phyloP scores from a whole-genome alignment of 2,329 filamentous ascomycete genomes.

The Pseudopyricularia cyperi region DNA sequence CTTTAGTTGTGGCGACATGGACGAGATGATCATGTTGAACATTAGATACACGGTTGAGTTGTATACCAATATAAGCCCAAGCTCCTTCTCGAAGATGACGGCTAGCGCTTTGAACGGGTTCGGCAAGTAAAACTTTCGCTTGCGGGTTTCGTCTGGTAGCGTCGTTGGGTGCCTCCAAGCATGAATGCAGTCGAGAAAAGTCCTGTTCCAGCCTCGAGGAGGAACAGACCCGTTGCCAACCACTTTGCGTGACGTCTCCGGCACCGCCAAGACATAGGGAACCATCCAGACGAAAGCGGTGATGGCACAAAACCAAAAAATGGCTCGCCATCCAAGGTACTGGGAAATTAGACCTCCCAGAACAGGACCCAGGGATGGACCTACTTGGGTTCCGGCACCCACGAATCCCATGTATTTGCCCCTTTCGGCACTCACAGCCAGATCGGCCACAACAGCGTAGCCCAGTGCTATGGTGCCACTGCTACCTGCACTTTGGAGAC shows the following conservation, averaged over 20 bases:
- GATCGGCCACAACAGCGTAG: constrained; percentile 59
- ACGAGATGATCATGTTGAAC: constrained; percentile 40
- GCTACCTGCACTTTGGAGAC: constrained; percentile 50
- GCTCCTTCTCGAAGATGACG: constrained; percentile 44
- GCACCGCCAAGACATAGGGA: constrained; percentile 41
- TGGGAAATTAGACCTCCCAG: constrained; percentile 51
- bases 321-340: constrained; percentile 52
- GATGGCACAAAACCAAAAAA: constrained; percentile 59
- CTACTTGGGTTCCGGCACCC: constrained; percentile 43
- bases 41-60: constrained; percentile 41
- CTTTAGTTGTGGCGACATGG: constrained; percentile 36
- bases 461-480: constrained; percentile 59
- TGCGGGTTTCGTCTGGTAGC: constrained; percentile 18
- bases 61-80: constrained; percentile 38
- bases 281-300: constrained; percentile 35
- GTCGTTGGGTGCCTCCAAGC: constrained; percentile 18
- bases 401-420: constrained; percentile 61
- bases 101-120: constrained; percentile 43
- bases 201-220: constrained; percentile 44
- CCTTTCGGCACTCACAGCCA: constrained; percentile 54
- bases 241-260: constrained; percentile 45
- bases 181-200: constrained; percentile 34
- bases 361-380: constrained; percentile 42
- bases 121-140: constrained; percentile 34
- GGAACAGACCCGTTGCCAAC: constrained; percentile 51